Evolutionary conservation across 805 yeast genomes (phyloP), one percentile per base, ranked within the genome.

Genomic region (Teunomyces tritomae): DNA sequence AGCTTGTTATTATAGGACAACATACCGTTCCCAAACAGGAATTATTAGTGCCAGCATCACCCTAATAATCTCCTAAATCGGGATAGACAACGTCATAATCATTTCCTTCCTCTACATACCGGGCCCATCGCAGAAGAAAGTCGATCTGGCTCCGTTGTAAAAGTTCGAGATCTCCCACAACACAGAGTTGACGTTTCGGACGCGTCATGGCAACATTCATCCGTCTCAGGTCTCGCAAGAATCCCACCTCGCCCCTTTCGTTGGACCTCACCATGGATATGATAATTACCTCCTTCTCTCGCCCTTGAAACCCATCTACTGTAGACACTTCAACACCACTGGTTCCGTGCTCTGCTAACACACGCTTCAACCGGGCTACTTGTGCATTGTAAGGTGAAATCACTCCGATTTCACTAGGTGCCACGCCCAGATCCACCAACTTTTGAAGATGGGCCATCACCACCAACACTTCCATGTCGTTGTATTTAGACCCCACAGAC

Each of bases 281-380:
- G 1, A 92, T 76, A 5, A 92, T 89, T 0, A 83, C 85, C 57
- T 91, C 95, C 63, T 92, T 94, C 61, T 92, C 99, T 51, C 97
- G 73, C 1, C 99, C 99, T 70, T 92, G 99, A 59, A 92, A 94
- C 1, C 97, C 97, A 68, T 92, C 99, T 4, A 92, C 92, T 0
- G 97, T 89, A 4, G 96, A 82, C 0, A 91, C 79, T 59, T 92
- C 98, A 5, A 92, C 55, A 10, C 29, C 39, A 8, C 30, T 43
- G 39, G 29, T 11, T 9, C 27, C 17, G 28, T n/a, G 35, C n/a
- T 47, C 48, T 1, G 49, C 51, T 43, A 67, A 69, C 7, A 55
- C 52, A 28, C 72, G 69, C 52, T 82, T 82, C 28, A 92, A 55
- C 10, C 78, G 58, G 0, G 84, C 63, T 0, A 90, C 96, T 61